A percentile compares a stretch with the other conserved stretches of the same genome.
phyloP scores from a whole-genome alignment of 2,329 filamentous ascomycete species.

The Raffaelea arxii region DNA sequence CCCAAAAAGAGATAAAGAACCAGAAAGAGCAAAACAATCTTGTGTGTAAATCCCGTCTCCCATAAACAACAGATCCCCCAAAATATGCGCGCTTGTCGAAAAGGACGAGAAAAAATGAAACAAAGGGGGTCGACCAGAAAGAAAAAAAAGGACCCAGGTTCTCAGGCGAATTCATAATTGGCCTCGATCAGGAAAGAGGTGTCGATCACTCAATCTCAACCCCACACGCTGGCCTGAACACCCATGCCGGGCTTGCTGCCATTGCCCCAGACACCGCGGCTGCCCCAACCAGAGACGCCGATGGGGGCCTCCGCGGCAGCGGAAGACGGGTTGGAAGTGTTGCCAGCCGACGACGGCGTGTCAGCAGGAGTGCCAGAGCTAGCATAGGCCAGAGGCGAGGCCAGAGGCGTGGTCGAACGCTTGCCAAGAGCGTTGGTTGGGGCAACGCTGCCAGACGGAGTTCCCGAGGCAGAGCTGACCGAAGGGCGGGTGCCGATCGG shows the following conservation, averaged over 20 bases:
- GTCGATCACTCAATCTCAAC: slow-evolving; percentile 38
- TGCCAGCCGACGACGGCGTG: slow-evolving; percentile 30
- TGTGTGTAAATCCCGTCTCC: too few relatives aligned
- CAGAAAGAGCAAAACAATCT: slow-evolving; percentile 2
- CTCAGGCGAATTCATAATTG: background rate
- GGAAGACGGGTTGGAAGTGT: slow-evolving; percentile 44
- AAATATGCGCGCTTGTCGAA: background rate
- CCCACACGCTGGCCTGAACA: slow-evolving; percentile 90
- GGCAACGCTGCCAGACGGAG: slow-evolving; percentile 25
- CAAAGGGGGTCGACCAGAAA: background rate
- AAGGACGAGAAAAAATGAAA: background rate
- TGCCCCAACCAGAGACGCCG: slow-evolving; percentile 58
- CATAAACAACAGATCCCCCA: too few relatives aligned
- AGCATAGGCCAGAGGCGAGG: slow-evolving; percentile 70
- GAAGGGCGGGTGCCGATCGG: slow-evolving; percentile 87
- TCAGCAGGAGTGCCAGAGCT: slow-evolving; percentile 21
- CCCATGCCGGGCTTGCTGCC: slow-evolving; percentile 71
- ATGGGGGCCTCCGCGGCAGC: slow-evolving; percentile 34
- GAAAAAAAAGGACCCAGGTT: background rate
- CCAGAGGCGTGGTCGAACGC: slow-evolving; percentile 78
- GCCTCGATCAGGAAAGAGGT: background rate
- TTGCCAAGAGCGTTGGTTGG: slow-evolving; percentile 57
- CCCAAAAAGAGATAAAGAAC: background rate
- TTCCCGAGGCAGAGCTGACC: slow-evolving; percentile 34
- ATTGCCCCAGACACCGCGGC: slow-evolving; percentile 70